phyloP scores from a whole-genome alignment of 257 asterid species.

The Capsicum baccatum region DNA sequence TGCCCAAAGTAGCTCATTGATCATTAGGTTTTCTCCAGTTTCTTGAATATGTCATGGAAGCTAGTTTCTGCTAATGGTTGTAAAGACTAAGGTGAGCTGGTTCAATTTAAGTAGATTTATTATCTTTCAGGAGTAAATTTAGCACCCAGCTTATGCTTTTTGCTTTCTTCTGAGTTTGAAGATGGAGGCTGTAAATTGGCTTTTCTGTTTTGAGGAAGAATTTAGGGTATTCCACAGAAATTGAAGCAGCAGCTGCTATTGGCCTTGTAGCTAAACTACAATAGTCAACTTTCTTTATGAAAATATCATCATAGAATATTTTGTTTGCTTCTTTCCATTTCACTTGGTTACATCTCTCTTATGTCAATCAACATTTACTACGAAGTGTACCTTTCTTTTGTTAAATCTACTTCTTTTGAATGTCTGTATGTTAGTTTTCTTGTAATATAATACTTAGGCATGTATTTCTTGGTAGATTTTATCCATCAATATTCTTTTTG shows the following conservation, averaged over 20 bases:
- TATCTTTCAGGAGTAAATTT: conserved; percentile 7
- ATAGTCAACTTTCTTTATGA: background rate
- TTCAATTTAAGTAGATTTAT: background rate
- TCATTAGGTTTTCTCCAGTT: no score
- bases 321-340: conserved; percentile 20
- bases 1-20: background rate
- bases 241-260: background rate
- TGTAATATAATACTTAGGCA: conserved; percentile 19
- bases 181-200: background rate
- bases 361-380: background rate
- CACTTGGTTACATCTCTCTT: background rate
- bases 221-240: background rate
- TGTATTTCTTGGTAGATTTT: conserved; percentile 6
- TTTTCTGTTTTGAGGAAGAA: background rate
- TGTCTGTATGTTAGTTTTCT: background rate
- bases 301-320: background rate
- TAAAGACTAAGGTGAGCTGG: background rate
- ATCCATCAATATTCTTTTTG: conserved; percentile 12
- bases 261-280: background rate
- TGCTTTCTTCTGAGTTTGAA: background rate
- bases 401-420: background rate
- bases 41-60: background rate
- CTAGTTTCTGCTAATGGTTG: background rate
- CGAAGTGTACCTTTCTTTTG: no score
- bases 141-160: background rate